phyloP scores from a whole-genome alignment of 805 yeast genomes.

The Cyberlindnera petersonii region DNA sequence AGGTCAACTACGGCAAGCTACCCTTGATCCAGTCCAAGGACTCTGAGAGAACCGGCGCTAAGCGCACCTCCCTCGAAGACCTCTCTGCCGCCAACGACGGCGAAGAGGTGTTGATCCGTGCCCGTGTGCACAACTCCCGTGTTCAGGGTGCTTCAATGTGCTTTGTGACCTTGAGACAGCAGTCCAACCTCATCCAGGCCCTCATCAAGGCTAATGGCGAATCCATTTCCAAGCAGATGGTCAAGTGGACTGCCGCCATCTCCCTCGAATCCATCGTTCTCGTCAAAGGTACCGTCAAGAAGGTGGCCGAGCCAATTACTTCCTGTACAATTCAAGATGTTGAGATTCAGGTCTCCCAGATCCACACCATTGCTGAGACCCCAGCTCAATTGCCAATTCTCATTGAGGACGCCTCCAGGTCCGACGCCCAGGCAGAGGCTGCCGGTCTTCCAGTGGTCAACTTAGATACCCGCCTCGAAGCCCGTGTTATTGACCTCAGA shows the following conservation, averaged over 20 bases:
- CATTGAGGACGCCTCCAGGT: conserved; percentile 94
- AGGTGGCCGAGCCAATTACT: conserved; percentile 82
- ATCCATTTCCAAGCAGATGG: conserved; percentile 87
- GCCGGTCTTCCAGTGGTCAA: conserved; percentile 90
- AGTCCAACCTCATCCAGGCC: conserved; percentile 76
- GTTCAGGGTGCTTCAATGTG: conserved; percentile 95
- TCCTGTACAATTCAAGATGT: conserved; percentile 89
- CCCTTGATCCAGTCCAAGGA: conserved; percentile 74
- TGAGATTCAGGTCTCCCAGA: conserved; percentile 74
- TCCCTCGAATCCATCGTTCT: conserved; percentile 88
- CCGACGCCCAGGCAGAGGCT: conserved; percentile 91
- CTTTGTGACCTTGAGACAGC: conserved; percentile 90
- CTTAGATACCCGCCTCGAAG: conserved; percentile 91
- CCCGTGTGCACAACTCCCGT: conserved; percentile 89
- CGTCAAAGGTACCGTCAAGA: conserved; percentile 79
- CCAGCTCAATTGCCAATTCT: conserved; percentile 91
- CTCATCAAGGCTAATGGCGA: conserved; percentile 72
- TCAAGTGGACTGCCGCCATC: conserved; percentile 88
- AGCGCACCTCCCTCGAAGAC: conserved; percentile 55
- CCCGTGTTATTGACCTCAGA: conserved; percentile 94
- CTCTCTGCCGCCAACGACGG: conserved; percentile 65
- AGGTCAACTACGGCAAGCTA: conserved; percentile 81
- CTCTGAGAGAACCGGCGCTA: conserved; percentile 56
- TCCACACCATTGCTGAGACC: conserved; percentile 77
- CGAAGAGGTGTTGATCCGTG: conserved; percentile 78